Base-by-base conservation (phyloP, 1,284 basidiomycete genomes). In the Cryptococcus amylolentus region DNA sequence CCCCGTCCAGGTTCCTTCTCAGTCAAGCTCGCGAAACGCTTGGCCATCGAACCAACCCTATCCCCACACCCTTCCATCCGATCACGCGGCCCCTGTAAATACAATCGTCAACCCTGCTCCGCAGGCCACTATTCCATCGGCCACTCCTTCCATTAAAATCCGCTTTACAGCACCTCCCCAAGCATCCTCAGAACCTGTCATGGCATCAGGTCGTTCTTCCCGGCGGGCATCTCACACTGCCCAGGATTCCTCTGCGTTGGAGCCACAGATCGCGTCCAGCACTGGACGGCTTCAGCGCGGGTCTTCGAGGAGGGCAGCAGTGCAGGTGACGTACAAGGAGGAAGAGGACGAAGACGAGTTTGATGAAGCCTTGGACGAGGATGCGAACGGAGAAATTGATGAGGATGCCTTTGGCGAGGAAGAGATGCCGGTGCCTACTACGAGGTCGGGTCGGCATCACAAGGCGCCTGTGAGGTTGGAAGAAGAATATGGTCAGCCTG, bases 401-500 rank as follows among this genome's bases (percentile, higher is more conserved):
- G 57, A 50, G n/a, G 61, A 49, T 39, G 53, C 50, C 10, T 55
- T 54, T 10, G 56, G 46, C 1, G 60, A 56, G 26, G 60, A 56
- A 18, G 54, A 41, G 20, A 26, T 12, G 49, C 26, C n/a, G 49
- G 37, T 4, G 7, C 20, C 38, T 28, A 49, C 46, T 14, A 47
- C 49, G n/a, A 56, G 65, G 27, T 65, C 64, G 3, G 48, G 52
- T 14, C 52, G 65, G 14, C 43, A 78, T 6, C 78, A 73, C 26
- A 81, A 81, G 2, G 81, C 83, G 5, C 81, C 84, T 9, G 51
- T 60, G 16, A 60, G 61, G n/a, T 61, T 55, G 9, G 67, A 63
- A 13, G 70, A 70, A 39, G 68, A 68, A 40, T 70, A 69, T 52
- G 68, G 56, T 56, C 12, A 50, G 54, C 44, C 53, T 45, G 5